Percentiles rank a stretch among this genome's conserved stretches.
Conservation (phyloP, 1,284 basidiomycete genomes). For the Microbotryomycetes sp. region DNA sequence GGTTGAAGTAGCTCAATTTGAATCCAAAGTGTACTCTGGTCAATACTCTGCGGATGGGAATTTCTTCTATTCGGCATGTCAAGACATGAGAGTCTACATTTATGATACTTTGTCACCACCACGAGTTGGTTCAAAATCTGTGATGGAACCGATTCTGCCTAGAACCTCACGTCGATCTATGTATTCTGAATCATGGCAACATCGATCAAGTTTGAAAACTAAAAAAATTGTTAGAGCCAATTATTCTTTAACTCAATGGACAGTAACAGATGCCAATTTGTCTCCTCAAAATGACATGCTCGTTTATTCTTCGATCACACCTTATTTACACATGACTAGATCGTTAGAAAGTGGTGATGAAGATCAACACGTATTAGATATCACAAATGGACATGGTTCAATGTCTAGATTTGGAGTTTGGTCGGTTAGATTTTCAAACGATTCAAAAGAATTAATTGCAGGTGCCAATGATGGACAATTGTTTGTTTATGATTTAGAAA, state of each 20-base stretch:
- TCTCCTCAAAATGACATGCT: constrained; percentile 87
- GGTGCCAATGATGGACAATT: constrained; percentile 57
- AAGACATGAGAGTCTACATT: constrained; percentile 55
- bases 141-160: constrained; percentile 2
- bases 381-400: constrained; percentile 44
- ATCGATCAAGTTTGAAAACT: constrained; percentile 52
- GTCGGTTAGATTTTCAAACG: constrained; percentile 90
- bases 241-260: constrained; percentile 61
- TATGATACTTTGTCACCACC: constrained; percentile 68
- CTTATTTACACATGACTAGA: constrained; percentile 71
- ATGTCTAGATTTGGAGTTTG: constrained; percentile 49
- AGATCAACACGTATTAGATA: constrained; percentile 64
- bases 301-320: constrained; percentile 76
- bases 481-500: constrained; percentile 84
- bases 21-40: constrained; percentile 79
- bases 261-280: constrained; percentile 88
- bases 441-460: constrained; percentile 79
- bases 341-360: constrained; percentile 53
- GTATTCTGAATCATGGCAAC: constrained; percentile 9
- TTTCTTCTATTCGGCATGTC: constrained; percentile 35
- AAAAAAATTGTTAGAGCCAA: constrained; percentile 68
- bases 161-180: not conserved
- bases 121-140: constrained; percentile 25
- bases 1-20: constrained; percentile 75
- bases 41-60: constrained; percentile 62